Evolutionary conservation across 148 eudicot genomes (phyloP), one percentile per base, ranked within the genome.

Genomic region (Chenopodium quinoa): DNA sequence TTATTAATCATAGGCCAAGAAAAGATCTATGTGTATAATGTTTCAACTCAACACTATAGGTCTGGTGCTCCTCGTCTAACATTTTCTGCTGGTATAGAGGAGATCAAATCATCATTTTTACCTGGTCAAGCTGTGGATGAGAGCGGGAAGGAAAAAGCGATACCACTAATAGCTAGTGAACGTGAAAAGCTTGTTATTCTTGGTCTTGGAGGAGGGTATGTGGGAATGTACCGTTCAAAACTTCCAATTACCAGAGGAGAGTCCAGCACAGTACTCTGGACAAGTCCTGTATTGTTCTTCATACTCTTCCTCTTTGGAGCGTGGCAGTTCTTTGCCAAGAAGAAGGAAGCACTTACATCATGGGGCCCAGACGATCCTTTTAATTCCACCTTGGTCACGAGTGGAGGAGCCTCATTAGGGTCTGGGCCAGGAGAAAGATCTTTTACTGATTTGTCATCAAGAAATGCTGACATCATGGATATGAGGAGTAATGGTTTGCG

Each of bases 361-460:
- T 94, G 99, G 99, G 98, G 95, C 25, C 94, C 97, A 0, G 99
- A 97, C 81, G 99, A 97, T 74, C 95, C 97, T 4, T 90, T 96
- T 62, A 85, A 64, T 74, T 84, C 93, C 14, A 73, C 83, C 2
- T 68, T 89, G 0, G 80, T 80, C 22, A 72, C 87, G 32, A 88
- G 82, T 79, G 97, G 90, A 79, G 89, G 90, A 79, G 89, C 89
- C 63, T 90, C 90, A 16, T 63, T 88, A 79, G 92, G 86, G 80
- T 84, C 98, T 46, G 88, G 87, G 44, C 32, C 88, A 1, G 88
- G 85, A 37, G 92, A 92, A 27, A 82, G 93, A 78, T 79, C 92
- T 60, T 91, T 85, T 77, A 31, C 86, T 7, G 99, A 95, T 71
- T 20, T 87, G 22, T 84, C 94, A 25, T 79, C 94, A 13, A 93